Base-by-base conservation (phyloP, 2,329 filamentous ascomycete genomes). In the Colletotrichum cuscutae region DNA sequence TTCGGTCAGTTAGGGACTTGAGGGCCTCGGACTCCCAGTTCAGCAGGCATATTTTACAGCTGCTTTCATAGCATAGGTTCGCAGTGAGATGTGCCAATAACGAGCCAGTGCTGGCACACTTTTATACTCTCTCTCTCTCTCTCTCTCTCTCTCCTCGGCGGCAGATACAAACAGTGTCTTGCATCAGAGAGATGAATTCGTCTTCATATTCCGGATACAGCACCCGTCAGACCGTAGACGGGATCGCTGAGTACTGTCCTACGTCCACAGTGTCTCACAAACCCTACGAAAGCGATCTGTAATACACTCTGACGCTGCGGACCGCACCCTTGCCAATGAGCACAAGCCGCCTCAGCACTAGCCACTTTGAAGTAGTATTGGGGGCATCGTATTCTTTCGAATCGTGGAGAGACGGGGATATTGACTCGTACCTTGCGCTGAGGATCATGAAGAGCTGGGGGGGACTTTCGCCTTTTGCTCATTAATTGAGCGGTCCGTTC, bases 371-470 rank as follows among this genome's bases (percentile, higher is more conserved):
- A 35, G 54, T 70, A 69, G 46, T 24, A 69, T 72, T 64, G 59
- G 65, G 65, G 53, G 53, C 49, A 73, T 65, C 46, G 35, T 62
- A 56, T 57, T 63, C 15, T 59, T 65, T 73, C 54, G 28, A 56
- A 71, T 70, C 61, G 71, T 71, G 60, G 67, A 65, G 71, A 71
- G 60, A 57, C 66, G 28, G 67, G 67, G 71, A 59, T 73, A 56
- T 71, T 71, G 66, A 73, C 66, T 73, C 66, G 66, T 15, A 32
- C 42, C 67, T 35, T 35, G 46, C 30, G 35, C 42, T 32, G 46
- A 68, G 32, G 30, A 63, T 32, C 62, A 46, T 60, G 42, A 60
- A 15, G 30, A 57, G 54, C 42, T 26, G 46, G 35, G 56, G 42
- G 11, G 12, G 42, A 46, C 42, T 49, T n/a, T 64, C 28, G 32